Base-by-base conservation (phyloP, 805 yeast species). In the Clavispora santaluciae region DNA sequence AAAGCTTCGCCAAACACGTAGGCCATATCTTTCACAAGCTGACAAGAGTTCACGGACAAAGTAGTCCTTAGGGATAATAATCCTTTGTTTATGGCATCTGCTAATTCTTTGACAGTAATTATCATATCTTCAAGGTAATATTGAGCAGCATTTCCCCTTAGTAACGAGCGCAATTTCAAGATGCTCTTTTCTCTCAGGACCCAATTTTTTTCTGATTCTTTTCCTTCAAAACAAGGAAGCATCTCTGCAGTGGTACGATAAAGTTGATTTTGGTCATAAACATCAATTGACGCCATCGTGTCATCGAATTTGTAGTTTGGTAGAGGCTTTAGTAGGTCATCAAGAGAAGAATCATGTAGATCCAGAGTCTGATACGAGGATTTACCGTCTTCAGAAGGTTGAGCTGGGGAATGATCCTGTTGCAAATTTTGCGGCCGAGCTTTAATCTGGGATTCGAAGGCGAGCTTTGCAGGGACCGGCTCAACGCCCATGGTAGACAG, bases 121-220 rank as follows among this genome's bases (percentile, higher is more conserved):
- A 72, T 58, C 31, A 84, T 55, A 1, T 57, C 51, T 22, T 68
- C 66, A 12, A 73, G 55, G 26, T 55, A 75, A 1, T 68, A 66
- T 0, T 38, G 35, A 1, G 65, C 55, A 1, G 74, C 64, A 51
- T 79, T 77, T 3, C 90, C 88, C 34, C 88, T 61, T 3, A 86
- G 46, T 4, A 83, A 61, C 2, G 75, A 67, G 42, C 96, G 71
- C 24, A 88, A 54, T 36, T 70, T 72, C 1, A 74, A 53, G 3
- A 88, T 73, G 37, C 67, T 66, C 39, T 74, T 72, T 51, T 90
- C 96, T 54, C 99, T 72, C 0, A 54, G 50, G 17, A 68, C 62
- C 99, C 99, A 93, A 57, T 93, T 93, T 43, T 73, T 73, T 55
- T 93, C 99, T 0, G 95, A 84, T 59, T 93, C 99, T 53, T 83